phyloP scores from a whole-genome alignment of 2,329 filamentous ascomycete genomes.

The Aspergillus persii region DNA sequence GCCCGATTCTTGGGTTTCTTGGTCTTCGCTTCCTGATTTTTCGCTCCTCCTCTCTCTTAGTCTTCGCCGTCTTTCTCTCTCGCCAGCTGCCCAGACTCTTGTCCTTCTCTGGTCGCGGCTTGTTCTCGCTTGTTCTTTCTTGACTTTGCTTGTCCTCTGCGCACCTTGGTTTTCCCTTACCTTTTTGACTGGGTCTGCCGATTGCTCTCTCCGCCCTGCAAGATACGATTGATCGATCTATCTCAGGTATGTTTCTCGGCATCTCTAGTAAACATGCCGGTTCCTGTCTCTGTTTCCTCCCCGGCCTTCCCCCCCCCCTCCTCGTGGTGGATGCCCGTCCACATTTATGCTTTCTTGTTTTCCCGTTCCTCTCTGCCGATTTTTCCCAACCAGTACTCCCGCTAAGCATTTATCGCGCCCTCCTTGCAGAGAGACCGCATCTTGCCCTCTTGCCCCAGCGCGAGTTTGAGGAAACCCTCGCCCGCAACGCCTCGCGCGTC shows the following conservation, averaged over 20 bases:
- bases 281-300: not conserved
- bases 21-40: constrained; percentile 14
- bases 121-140: constrained; percentile 12
- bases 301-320: not conserved
- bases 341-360: not conserved
- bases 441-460: not conserved
- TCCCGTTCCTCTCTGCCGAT: constrained; percentile 1
- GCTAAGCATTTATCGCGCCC: not conserved
- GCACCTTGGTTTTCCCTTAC: not conserved
- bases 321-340: not conserved
- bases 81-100: constrained; percentile 16
- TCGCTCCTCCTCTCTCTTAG: not conserved
- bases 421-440: not conserved
- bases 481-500: not conserved
- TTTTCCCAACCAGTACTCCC: not conserved
- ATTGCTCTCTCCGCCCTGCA: not conserved
- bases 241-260: not conserved
- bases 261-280: not conserved
- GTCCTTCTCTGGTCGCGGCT: constrained; percentile 11
- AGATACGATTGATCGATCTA: not conserved
- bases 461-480: not conserved
- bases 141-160: constrained; percentile 10
- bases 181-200: not conserved
- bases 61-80: constrained; percentile 2
- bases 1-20: constrained; percentile 14